Percentiles rank a stretch among this genome's conserved stretches.
Conservation (phyloP, 768 basidiomycete species). For the Lentinula boryana region DNA sequence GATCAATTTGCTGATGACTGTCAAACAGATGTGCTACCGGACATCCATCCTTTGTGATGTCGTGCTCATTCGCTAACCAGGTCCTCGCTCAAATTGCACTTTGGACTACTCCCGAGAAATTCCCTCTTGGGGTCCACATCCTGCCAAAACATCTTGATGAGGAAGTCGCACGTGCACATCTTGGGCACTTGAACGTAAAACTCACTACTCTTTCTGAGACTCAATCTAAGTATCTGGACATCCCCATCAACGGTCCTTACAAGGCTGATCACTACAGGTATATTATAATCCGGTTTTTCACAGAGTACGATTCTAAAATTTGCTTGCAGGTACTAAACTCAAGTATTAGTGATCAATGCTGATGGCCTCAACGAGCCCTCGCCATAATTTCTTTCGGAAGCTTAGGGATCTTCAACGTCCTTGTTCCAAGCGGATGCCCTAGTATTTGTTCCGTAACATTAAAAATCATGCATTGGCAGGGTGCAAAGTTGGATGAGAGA, state of each 20-base stretch:
- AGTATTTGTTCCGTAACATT: conserved; percentile 13
- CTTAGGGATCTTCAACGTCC: conserved; percentile 65
- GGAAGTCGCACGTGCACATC: conserved; percentile 97
- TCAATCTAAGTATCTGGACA: conserved; percentile 89
- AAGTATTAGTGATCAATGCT: conserved; percentile 10
- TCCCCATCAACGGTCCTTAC: conserved; percentile 72
- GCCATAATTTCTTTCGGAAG: conserved; percentile 43
- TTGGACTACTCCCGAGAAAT: conserved; percentile 89
- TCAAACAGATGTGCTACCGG: conserved; percentile 84
- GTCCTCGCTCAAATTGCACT: conserved; percentile 97
- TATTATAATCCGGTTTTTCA: not conserved
- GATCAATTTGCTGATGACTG: conserved; percentile 4
- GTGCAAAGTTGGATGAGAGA: conserved; percentile 4
- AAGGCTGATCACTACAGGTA: conserved; percentile 35
- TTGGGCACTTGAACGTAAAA: conserved; percentile 89
- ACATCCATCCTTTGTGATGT: conserved; percentile 99
- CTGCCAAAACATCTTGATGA: conserved; percentile 98
- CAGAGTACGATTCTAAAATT: not conserved
- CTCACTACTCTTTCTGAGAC: conserved; percentile 67
- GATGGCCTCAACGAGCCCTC: conserved; percentile 81
- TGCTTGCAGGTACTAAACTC: conserved; percentile 23
- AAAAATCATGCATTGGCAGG: conserved; percentile 6
- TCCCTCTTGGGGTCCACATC: conserved; percentile 97
- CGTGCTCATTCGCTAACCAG: conserved; percentile 99
- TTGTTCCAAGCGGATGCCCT: conserved; percentile 24